Base-by-base conservation (phyloP, 139 green algal species). In the Raphidocelis subcapitata region DNA sequence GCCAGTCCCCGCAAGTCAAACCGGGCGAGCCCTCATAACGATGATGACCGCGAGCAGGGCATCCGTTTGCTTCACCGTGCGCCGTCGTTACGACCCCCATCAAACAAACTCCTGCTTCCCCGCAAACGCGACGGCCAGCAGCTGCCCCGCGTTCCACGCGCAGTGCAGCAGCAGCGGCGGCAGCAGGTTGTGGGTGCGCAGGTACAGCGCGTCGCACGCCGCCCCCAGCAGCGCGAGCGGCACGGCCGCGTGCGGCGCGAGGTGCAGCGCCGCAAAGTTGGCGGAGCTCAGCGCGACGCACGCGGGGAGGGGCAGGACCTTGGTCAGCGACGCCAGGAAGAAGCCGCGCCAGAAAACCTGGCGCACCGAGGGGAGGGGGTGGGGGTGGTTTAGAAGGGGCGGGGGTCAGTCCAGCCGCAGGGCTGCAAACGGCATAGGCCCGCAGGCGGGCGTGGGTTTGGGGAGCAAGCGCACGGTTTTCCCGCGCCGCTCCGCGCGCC, bases 261-360 rank as follows among this genome's bases (percentile, higher is more conserved):
- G 64, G 41, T 88, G 82, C 36, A 88, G 69, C 20, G 28, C 47
- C 21, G 79, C 82, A 72, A 88, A 88, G 29, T 32, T 55, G 14
- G 57, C 2, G 20, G 79, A 80, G 62, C 71, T 82, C 61, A 79
- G 15, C 1, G 73, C 79, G 14, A 88, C 65, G 64, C 76, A 79
- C 20, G 63, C 69, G 35, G 74, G 72, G 33, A 81, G 69, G 3
- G 82, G 79, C 32, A 85, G 69, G 35, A 88, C 82, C 24, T 72
- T 72, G 0, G 79, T 82, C 18, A 85, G 61, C 4, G 82, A 81
- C 3, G 79, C 74, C 28, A 88, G 65, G 69, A 88, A 83, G 73
- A 88, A 88, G 33, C 82, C 79, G 26, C 82, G 73, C 82, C 82
- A 88, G 36, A 88, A 88, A 0, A 72, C 68, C 82, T 87, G 77